Evolutionary conservation across 345 rosid genomes (phyloP).

Genomic region (Salix udensis): DNA sequence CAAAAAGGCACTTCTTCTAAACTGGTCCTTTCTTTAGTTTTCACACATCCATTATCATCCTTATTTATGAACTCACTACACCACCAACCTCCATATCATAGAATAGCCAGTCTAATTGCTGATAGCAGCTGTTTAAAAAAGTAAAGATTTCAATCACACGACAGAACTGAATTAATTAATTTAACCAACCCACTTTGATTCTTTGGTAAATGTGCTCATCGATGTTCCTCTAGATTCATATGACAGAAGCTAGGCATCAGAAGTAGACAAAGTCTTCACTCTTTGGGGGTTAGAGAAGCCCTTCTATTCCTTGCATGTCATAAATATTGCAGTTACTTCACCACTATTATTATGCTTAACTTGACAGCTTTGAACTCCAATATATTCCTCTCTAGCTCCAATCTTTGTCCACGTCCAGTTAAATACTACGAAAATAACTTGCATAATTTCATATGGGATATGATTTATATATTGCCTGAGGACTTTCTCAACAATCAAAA

Average conservation of each 20-base stretch:
- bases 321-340: not conserved
- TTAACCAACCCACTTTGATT: not conserved
- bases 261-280: not conserved
- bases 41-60: not conserved
- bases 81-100: not conserved
- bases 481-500: not conserved
- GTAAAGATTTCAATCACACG: not conserved
- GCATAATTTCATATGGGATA: not conserved
- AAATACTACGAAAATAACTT: not conserved
- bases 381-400: not conserved
- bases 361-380: not conserved
- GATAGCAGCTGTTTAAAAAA: not conserved
- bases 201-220: not conserved
- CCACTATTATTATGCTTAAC: not conserved
- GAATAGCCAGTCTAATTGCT: not conserved
- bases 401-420: not conserved
- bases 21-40: not conserved
- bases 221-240: not conserved
- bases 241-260: not conserved
- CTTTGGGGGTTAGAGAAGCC: not conserved
- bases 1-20: not conserved
- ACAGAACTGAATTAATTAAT: not conserved
- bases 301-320: not conserved
- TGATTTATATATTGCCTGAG: not conserved
- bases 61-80: not conserved